A percentile compares a stretch with the other conserved stretches of the same genome.
Conservation (phyloP, 345 rosid species). For the Cardiospermum halicacabum region DNA sequence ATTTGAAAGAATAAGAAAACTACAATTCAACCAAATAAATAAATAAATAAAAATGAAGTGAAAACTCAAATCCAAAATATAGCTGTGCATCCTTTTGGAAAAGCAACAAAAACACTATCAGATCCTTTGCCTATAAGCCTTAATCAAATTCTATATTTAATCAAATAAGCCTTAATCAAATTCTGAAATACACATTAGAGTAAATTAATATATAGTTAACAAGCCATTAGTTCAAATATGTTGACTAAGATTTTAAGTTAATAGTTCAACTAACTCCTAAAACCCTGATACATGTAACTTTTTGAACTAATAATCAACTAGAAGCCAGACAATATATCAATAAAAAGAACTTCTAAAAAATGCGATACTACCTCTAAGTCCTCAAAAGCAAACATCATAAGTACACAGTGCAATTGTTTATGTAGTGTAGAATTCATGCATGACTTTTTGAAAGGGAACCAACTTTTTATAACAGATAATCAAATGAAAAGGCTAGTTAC, state of each 20-base stretch:
- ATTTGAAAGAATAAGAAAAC: neutral
- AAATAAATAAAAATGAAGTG: neutral
- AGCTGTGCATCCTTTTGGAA: too few relatives aligned
- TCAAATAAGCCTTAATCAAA: too few relatives aligned
- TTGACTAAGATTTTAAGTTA: too few relatives aligned
- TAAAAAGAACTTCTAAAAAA: too few relatives aligned
- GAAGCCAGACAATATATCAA: neutral
- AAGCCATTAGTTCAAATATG: too few relatives aligned
- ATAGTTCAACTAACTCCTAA: too few relatives aligned
- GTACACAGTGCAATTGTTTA: neutral
- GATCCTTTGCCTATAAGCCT: neutral
- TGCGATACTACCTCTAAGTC: too few relatives aligned
- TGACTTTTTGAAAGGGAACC: neutral
- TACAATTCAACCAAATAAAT: neutral
- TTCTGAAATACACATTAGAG: too few relatives aligned
- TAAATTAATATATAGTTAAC: too few relatives aligned
- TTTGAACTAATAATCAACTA: neutral
- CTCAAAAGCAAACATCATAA: neutral
- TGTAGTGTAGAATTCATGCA: neutral
- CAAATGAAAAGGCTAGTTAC: constrained; percentile 34
- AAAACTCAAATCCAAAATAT: too few relatives aligned
- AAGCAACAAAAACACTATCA: too few relatives aligned
- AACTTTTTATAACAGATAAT: neutral
- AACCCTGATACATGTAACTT: too few relatives aligned
- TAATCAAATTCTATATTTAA: neutral